phyloP scores from a whole-genome alignment of 371 early-diverging fungal genomes.

The Mucor circinelloides region DNA sequence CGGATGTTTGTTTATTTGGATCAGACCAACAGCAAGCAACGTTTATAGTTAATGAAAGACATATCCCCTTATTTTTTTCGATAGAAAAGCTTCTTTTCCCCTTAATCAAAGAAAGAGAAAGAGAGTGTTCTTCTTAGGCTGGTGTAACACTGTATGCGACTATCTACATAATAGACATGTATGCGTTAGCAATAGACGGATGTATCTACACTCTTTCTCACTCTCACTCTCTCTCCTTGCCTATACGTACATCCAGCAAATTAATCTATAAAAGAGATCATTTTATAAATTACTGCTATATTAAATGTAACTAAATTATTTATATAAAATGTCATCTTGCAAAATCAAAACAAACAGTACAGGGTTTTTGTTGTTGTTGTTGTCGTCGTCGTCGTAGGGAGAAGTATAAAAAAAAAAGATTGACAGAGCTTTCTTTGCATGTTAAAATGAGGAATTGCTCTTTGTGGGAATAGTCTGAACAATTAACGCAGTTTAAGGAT shows the following conservation, averaged over 20 bases:
- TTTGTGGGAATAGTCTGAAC: not conserved
- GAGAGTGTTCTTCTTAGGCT: conserved; percentile 2
- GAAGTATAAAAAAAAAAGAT: not conserved
- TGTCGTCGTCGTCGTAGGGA: not conserved
- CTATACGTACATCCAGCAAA: not conserved
- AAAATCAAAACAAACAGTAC: conserved; percentile 6
- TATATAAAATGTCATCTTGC: conserved; percentile 4
- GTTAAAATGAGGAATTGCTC: not conserved
- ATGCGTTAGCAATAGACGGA: not conserved
- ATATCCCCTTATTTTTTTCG: conserved; percentile 8
- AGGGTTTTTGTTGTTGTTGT: not conserved
- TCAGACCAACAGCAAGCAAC: not conserved
- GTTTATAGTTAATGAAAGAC: conserved; percentile 17
- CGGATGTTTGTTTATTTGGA: conserved; percentile 6
- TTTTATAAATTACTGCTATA: not conserved
- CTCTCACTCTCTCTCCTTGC: not conserved
- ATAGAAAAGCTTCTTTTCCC: not conserved
- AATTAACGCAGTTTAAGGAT: conserved; percentile 1
- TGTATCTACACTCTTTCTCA: not conserved
- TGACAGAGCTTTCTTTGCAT: not conserved
- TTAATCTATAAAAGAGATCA: not conserved
- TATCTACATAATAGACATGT: not conserved
- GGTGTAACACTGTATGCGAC: conserved; percentile 3
- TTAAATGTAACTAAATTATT: conserved; percentile 4
- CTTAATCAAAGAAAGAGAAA: not conserved